phyloP scores from a whole-genome alignment of 352 stramenopile species.

The Pilasporangium apinafurcum region DNA sequence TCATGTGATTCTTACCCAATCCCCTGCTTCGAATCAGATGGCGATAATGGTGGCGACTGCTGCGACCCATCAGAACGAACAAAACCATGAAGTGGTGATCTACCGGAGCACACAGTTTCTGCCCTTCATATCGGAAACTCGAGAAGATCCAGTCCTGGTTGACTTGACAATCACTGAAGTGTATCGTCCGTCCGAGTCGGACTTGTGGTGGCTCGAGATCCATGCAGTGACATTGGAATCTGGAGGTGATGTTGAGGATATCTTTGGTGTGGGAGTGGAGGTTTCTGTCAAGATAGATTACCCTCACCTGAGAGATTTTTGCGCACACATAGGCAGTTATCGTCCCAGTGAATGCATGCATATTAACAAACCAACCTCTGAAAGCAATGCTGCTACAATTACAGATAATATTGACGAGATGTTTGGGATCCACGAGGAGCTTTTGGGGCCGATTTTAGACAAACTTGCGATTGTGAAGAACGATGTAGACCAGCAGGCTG shows the following conservation, averaged over 20 bases:
- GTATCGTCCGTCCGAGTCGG: constrained; percentile 30
- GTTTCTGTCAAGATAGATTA: constrained; percentile 22
- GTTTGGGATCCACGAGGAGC: constrained; percentile 45
- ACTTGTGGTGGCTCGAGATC: constrained; percentile 67
- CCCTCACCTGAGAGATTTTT: constrained; percentile 23
- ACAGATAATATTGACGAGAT: no score
- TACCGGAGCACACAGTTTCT: constrained; percentile 49
- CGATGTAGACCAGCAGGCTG: neutral
- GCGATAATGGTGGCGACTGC: constrained; percentile 2
- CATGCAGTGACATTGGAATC: constrained; percentile 18
- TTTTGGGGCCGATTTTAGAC: constrained; percentile 37
- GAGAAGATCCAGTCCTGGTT: constrained; percentile 6
- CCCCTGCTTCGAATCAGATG: constrained; percentile 1
- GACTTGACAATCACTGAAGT: constrained; percentile 56
- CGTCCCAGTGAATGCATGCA: constrained; percentile 35
- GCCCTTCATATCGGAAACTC: neutral
- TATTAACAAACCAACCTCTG: neutral
- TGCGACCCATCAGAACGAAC: constrained; percentile 12
- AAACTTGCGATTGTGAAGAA: constrained; percentile 12
- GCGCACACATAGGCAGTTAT: constrained; percentile 39
- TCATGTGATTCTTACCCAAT: constrained; percentile 49
- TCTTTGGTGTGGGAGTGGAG: neutral
- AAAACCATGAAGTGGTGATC: constrained; percentile 23
- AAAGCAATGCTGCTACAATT: no score
- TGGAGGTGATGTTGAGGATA: neutral